Evolutionary conservation across 176 grass and related monocot species (phyloP), one percentile per base, ranked within the genome.

Genomic region (Aegilops longissima): DNA sequence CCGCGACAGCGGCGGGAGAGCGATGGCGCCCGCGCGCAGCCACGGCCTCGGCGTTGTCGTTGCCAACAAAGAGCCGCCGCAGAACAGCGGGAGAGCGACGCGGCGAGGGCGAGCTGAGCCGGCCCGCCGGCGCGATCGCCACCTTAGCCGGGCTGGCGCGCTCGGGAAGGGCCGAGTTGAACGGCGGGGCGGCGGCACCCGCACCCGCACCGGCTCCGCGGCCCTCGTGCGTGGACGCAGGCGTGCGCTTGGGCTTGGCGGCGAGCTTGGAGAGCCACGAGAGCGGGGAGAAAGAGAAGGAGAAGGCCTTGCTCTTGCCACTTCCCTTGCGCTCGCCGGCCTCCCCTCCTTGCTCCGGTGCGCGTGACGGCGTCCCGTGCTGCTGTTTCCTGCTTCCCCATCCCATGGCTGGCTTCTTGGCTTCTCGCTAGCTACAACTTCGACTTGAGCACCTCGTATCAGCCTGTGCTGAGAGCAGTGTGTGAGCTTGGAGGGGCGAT

Each of bases 261-360:
- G 66, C 69, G 29, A 93, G 30, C 87, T 93, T 97, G 69, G 88
- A 66, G 76, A 97, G 36, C 95, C 95, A 97, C 59, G 87, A 89
- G 8, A 94, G 73, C 13, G 90, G 87, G 0, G 87, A 88, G 70
- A 94, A 92, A 3, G 42, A 80, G 62, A 49, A 49, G 24, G 42
- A 62, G 62, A 49, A 49, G 1, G 67, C 73, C 76, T 75, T 92
- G 52, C 70, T 76, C 80, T 90, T 88, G 47, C 45, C 38, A 20
- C 72, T 73, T 11, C 66, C 12, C 66, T 64, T 54, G 40, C 52
- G 33, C 40, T 51, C 76, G 74, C 44, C 25, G 25, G 9, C 10
- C n/a, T 61, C 77, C 1, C 8, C 49, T 31, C 23, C 74, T 16
- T 38, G 70, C 65, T 52, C 89, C 77, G 35, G 8, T 1, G 73